Base-by-base conservation (phyloP, 371 early-diverging fungal genomes). In the Mortierella sp. region DNA sequence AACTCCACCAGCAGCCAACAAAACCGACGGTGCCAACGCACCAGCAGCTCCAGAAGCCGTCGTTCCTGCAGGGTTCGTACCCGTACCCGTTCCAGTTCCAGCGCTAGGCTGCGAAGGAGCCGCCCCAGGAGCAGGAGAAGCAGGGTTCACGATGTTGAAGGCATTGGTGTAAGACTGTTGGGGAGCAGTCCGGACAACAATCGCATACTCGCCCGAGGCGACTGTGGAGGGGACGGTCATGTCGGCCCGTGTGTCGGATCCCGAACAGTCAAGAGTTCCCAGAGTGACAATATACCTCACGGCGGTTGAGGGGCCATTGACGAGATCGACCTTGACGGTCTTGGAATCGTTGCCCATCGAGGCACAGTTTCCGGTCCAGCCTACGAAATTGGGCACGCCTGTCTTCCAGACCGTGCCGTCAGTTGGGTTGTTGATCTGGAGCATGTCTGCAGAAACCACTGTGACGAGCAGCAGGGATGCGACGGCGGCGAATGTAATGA, bases 341-440 rank as follows among this genome's bases (percentile, higher is more conserved):
- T 75, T 79, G 75, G 84, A 71, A 43, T 77, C 77, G 27, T 71
- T 80, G 70, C 84, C 84, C 84, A 83, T 83, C 11, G 77, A 83
- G 51, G 80, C 80, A 38, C 84, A 83, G 84, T 79, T 83, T 35
- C 84, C 80, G 21, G 71, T 77, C 84, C 84, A 83, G 58, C 84
- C 84, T 14, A 83, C 80, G 75, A 83, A 83, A 55, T 80, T 77
- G 75, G 80, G 70, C 63, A 83, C 70, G 7, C 60, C 74, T 16
- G 83, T 83, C 73, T 55, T 83, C 83, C 83, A 83, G 70, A 46
- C 70, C 10, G 83, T 83, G 41, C 83, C 83, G 14, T 78, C 75
- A 5, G 83, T 83, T 16, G 83, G 83, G 63, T 83, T 83, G 79
- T 83, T 83, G 76, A 83, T 78, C 76, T 83, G 79, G 54, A 83